Conservation (phyloP, 768 basidiomycete genomes). For the Boletus huronensis region DNA sequence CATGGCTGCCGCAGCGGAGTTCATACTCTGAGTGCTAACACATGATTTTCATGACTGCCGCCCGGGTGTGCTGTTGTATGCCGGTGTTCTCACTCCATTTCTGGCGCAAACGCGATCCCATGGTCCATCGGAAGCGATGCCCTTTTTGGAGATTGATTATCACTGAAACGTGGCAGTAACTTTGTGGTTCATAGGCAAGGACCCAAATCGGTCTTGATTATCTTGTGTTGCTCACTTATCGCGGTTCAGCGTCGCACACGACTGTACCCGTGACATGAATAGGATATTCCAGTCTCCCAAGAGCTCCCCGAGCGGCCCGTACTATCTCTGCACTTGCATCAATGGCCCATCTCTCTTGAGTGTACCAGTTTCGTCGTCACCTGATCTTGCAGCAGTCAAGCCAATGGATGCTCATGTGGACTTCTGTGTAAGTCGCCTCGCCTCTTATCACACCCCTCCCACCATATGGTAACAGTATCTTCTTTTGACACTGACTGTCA, state of each 20-base stretch:
- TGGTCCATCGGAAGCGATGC: background rate
- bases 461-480: background rate
- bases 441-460: too few relatives aligned
- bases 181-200: background rate
- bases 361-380: background rate
- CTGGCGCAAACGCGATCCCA: background rate
- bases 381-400: background rate
- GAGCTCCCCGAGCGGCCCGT: background rate
- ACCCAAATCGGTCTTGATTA: background rate
- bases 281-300: background rate
- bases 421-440: background rate
- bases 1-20: background rate
- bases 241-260: background rate
- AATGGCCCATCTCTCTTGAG: background rate
- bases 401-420: background rate
- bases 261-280: slow-evolving; percentile 1
- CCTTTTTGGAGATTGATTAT: background rate
- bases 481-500: background rate
- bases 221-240: background rate
- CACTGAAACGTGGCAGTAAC: background rate
- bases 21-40: background rate
- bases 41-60: background rate
- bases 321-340: background rate
- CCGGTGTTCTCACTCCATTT: background rate
- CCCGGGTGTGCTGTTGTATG: background rate